Conservation (phyloP, 805 yeast genomes). For the Candida vaughaniae region DNA sequence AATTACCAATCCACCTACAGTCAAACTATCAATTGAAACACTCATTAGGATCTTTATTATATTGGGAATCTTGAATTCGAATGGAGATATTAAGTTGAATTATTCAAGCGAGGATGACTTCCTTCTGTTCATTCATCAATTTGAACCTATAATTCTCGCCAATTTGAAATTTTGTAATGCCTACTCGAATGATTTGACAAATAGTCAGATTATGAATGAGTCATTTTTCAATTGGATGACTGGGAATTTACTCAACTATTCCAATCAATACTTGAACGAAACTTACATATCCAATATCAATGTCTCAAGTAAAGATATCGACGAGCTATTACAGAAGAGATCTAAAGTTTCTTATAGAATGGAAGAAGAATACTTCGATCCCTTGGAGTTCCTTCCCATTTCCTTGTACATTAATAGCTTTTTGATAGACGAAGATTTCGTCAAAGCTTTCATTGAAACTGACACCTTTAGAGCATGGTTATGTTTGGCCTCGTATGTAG, state of each 20-base stretch:
- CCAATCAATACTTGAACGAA: constrained; percentile 11
- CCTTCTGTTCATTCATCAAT: constrained; percentile 8
- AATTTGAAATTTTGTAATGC: constrained; percentile 16
- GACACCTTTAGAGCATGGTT: constrained; percentile 30
- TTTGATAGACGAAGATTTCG: constrained; percentile 4
- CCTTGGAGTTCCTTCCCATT: constrained; percentile 11
- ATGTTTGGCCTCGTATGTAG: constrained; percentile 36
- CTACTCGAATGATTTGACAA: constrained; percentile 21
- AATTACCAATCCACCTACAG: constrained; percentile 15
- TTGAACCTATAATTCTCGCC: constrained; percentile 17
- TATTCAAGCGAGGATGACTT: constrained; percentile 1
- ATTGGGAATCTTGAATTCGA: constrained; percentile 22
- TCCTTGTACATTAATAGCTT: constrained; percentile 15
- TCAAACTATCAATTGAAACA: constrained; percentile 27
- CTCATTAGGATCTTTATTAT: constrained; percentile 24
- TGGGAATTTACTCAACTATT: constrained; percentile 13
- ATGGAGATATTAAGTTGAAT: not conserved
- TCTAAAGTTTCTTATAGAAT: constrained; percentile 4
- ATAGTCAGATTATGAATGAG: constrained; percentile 19
- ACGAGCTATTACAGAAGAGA: constrained; percentile 3
- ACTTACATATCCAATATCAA: constrained; percentile 1
- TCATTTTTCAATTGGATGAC: constrained; percentile 34
- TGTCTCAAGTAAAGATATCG: constrained; percentile 1
- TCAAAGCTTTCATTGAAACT: constrained; percentile 4
- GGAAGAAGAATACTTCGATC: constrained; percentile 9